Evolutionary conservation across 208 protist genomes (phyloP).

Genomic region (Sergeia podlipaevii): DNA sequence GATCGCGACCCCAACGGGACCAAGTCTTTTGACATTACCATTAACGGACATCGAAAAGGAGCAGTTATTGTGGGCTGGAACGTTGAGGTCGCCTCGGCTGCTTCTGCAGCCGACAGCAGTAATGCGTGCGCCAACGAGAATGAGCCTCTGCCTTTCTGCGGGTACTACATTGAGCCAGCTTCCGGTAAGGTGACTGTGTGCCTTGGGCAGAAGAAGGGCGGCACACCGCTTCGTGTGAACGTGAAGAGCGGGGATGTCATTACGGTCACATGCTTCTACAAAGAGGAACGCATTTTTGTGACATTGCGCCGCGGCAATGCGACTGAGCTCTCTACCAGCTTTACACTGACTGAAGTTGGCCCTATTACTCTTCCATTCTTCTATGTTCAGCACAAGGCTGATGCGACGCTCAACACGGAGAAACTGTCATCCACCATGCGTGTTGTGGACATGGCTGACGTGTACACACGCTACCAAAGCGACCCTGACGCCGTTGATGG

Average conservation of each 20-base stretch:
- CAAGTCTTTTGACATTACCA: conserved; percentile 50
- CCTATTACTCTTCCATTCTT: conserved; percentile 59
- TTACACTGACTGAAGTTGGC: conserved; percentile 38
- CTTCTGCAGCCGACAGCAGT: background rate
- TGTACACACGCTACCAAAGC: conserved; percentile 49
- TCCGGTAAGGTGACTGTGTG: conserved; percentile 74
- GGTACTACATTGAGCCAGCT: conserved; percentile 61
- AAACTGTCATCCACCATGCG: conserved; percentile 26
- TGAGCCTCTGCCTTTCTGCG: conserved; percentile 53
- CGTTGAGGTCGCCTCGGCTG: conserved; percentile 8
- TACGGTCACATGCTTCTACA: conserved; percentile 59
- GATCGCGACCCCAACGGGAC: conserved; percentile 40
- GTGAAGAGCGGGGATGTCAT: conserved; percentile 53
- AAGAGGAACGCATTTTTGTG: conserved; percentile 51
- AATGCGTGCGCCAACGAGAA: background rate
- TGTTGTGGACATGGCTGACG: conserved; percentile 33
- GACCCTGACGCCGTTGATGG: conserved; percentile 22
- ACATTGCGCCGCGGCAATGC: conserved; percentile 37
- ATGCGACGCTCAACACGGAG: conserved; percentile 47
- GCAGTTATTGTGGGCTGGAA: conserved; percentile 74
- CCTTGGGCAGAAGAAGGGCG: conserved; percentile 29
- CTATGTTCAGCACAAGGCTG: conserved; percentile 42
- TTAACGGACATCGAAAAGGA: conserved; percentile 49
- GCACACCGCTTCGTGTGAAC: conserved; percentile 46
- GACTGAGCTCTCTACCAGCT: conserved; percentile 47